Percentiles rank a stretch among this genome's conserved stretches.
Evolutionary conservation across 441 rosid species (phyloP).

Genomic region (Jatropha podagrica): DNA sequence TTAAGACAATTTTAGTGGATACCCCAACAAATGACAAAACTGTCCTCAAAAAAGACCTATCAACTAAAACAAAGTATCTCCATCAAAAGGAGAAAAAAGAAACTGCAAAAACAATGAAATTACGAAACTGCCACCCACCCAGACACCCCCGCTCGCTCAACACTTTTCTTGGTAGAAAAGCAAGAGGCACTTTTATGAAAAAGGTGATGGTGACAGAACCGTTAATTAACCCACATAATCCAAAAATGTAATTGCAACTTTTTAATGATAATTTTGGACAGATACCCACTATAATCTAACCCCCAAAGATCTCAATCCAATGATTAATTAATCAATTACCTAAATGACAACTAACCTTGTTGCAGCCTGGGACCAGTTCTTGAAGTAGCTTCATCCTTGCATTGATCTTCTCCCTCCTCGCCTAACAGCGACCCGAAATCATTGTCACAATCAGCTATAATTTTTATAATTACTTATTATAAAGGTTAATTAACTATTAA

Average conservation of each 20-base stretch:
- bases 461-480: slow-evolving; percentile 9
- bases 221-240: slow-evolving; percentile 31
- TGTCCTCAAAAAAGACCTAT: slow-evolving; percentile 31
- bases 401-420: slow-evolving; percentile 67
- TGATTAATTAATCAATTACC: slow-evolving; percentile 33
- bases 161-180: slow-evolving; percentile 32
- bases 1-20: not conserved
- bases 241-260: slow-evolving; percentile 22
- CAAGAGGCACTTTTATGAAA: slow-evolving; percentile 33
- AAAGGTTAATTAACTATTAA: not conserved
- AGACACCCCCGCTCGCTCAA: slow-evolving; percentile 4
- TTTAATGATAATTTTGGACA: slow-evolving; percentile 8
- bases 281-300: slow-evolving; percentile 8
- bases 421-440: slow-evolving; percentile 40
- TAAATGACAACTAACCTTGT: slow-evolving; percentile 36
- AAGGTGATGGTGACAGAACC: slow-evolving; percentile 37
- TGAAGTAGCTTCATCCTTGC: slow-evolving; percentile 59
- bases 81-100: not conserved
- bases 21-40: slow-evolving; percentile 28
- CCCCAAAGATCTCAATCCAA: slow-evolving; percentile 15
- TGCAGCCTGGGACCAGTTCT: slow-evolving; percentile 66
- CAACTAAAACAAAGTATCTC: slow-evolving; percentile 24
- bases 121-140: slow-evolving; percentile 30
- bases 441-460: slow-evolving; percentile 20
- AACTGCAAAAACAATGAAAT: slow-evolving; percentile 18